Percentiles rank a stretch among this genome's conserved stretches.
Evolutionary conservation across 164 flowering plant species (phyloP).

Genomic region (Kalanchoe fedtschenkoi): DNA sequence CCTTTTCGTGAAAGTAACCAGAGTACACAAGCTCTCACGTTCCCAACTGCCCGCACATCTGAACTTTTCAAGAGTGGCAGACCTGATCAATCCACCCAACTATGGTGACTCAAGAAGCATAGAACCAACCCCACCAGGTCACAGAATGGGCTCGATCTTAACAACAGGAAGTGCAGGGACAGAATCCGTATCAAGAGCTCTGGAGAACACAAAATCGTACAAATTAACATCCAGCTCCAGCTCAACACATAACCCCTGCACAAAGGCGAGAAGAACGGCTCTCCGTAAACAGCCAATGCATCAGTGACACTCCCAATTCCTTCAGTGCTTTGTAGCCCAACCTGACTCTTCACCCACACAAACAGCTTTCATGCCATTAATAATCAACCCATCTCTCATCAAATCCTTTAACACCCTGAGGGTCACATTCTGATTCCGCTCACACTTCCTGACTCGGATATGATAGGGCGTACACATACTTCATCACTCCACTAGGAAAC

Average conservation of each 20-base stretch:
- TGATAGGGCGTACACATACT: conserved; percentile 15
- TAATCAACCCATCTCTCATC: conserved; percentile 40
- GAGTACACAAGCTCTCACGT: conserved; percentile 22
- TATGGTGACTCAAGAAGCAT: conserved; percentile 35
- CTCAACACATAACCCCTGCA: conserved; percentile 30
- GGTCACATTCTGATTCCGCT: conserved; percentile 28
- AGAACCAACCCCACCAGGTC: conserved; percentile 72
- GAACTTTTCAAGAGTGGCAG: conserved; percentile 61
- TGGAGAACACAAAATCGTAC: conserved; percentile 69
- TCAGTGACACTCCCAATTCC: conserved; percentile 42
- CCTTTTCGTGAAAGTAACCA: conserved; percentile 68
- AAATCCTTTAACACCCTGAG: conserved; percentile 42
- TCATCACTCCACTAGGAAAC: conserved; percentile 13
- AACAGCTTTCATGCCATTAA: conserved; percentile 33
- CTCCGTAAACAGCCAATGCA: conserved; percentile 24
- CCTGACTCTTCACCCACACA: conserved; percentile 71
- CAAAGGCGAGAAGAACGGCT: conserved; percentile 33
- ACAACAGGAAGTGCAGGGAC: conserved; percentile 73
- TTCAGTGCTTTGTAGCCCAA: conserved; percentile 36
- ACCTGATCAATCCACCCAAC: conserved; percentile 43
- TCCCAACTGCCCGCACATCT: conserved; percentile 29
- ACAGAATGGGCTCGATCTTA: conserved; percentile 73
- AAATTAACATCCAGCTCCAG: conserved; percentile 44
- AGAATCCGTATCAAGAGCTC: conserved; percentile 49
- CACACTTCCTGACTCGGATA: conserved; percentile 13